Evolutionary conservation across 768 basidiomycete species (phyloP), one percentile per base, ranked within the genome.

Genomic region (Termitomyces sp.): DNA sequence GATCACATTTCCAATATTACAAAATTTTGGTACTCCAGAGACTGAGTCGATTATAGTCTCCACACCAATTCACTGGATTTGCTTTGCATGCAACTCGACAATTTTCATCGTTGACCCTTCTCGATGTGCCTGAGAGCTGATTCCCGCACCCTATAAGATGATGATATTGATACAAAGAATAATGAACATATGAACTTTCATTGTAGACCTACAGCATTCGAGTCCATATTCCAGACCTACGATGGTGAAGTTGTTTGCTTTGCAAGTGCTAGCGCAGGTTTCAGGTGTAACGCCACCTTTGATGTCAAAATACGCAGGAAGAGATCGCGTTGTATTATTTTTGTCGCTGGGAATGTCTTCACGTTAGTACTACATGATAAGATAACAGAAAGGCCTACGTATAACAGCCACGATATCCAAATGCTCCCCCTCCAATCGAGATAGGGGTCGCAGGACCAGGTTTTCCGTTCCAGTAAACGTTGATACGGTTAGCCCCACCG

Each of bases 341-440:
- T 59, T 51, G 44, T 59, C 53, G 10, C 53, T 59, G 31, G 19
- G 11, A 1, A 0, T 1, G 8, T 14, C 11, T 28, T 40, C 37
- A 19, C 11, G 17, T 19, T 17, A 26, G 37, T 26, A 33, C 9
- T 6, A 23, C 11, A 47, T 10, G 23, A 4, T 33, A 5, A 15
- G 31, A 48, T n/a, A n/a, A 30, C 17, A 1, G 3, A 28, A n/a
- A 31, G 12, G 31, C 53, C 12, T 41, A 59, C 58, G 58, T 59
- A 30, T 59, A 59, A 54, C 58, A 59, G n/a, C 58, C 58, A 35
- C 58, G 53, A 30, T 55, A 59, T 38, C 40, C 3, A 21, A 47
- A 59, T 12, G 58, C 30, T 55, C 58, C 58, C 21, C 35, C 35
- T 12, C 49, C 54, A 28, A 59, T 35, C 15, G 49, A 45, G 9